Evolutionary conservation across 2,329 filamentous ascomycete species (phyloP).

Genomic region (Trichoderma polysporum): DNA sequence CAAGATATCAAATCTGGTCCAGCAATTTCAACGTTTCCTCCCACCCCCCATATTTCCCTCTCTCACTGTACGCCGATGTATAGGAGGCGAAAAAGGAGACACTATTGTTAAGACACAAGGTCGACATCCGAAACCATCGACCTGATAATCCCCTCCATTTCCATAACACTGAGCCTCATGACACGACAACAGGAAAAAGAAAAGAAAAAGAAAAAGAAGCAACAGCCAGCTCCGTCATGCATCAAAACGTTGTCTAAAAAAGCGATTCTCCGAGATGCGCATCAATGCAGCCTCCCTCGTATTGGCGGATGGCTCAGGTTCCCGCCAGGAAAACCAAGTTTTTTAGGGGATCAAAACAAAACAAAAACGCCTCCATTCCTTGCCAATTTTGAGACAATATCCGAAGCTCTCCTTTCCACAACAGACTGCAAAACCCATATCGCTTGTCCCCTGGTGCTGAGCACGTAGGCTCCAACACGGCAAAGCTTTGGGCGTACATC

Average conservation of each 20-base stretch:
- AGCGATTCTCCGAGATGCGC: constrained; percentile 39
- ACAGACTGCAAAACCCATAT: constrained; percentile 31
- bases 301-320: constrained; percentile 29
- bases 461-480: constrained; percentile 20
- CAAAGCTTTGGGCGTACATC: constrained; percentile 32
- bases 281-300: constrained; percentile 35
- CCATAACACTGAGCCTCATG: constrained; percentile 30
- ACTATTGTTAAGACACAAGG: constrained; percentile 19
- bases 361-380: constrained; percentile 22
- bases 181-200: constrained; percentile 40
- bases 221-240: constrained; percentile 51
- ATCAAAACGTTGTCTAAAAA: constrained; percentile 51
- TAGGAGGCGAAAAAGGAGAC: constrained; percentile 17
- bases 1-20: constrained; percentile 21
- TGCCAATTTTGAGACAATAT: constrained; percentile 29
- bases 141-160: constrained; percentile 29
- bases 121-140: constrained; percentile 25
- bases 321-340: constrained; percentile 28
- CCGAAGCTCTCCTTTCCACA: constrained; percentile 29
- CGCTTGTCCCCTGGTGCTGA: constrained; percentile 22
- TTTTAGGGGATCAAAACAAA: constrained; percentile 28
- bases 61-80: constrained; percentile 16
- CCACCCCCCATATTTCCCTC: not conserved
- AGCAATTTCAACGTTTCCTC: constrained; percentile 16
- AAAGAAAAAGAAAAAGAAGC: constrained; percentile 40